Percentiles rank a stretch among this genome's conserved stretches.
phyloP scores from a whole-genome alignment of 768 basidiomycete genomes.

The Tephrocybe sp. region DNA sequence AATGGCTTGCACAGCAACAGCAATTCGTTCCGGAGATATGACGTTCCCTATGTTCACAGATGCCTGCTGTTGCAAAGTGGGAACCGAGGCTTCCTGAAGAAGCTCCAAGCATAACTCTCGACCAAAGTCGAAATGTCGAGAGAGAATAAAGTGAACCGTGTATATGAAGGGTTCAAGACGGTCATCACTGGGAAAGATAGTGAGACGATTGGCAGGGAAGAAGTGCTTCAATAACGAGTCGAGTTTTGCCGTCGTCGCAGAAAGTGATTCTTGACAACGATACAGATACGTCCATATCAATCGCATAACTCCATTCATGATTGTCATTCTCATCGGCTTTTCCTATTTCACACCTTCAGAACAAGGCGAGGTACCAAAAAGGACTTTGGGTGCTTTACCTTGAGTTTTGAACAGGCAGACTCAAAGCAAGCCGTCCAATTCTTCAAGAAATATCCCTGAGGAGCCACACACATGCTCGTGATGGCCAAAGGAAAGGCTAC shows the following conservation, averaged over 20 bases:
- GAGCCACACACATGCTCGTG: constrained; percentile 83
- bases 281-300: constrained; percentile 95
- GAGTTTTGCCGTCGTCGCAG: constrained; percentile 77
- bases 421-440: constrained; percentile 81
- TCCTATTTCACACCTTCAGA: constrained; percentile 52
- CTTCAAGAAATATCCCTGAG: constrained; percentile 79
- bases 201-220: constrained; percentile 68
- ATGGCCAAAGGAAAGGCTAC: constrained; percentile 83
- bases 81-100: constrained; percentile 64
- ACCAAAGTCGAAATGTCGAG: constrained; percentile 83
- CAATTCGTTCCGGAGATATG: constrained; percentile 68
- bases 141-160: constrained; percentile 79
- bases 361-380: neutral
- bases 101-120: constrained; percentile 78
- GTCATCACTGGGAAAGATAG: constrained; percentile 67
- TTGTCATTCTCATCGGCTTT: constrained; percentile 61
- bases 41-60: constrained; percentile 36
- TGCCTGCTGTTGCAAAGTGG: constrained; percentile 35
- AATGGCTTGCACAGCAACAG: constrained; percentile 74
- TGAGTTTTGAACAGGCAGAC: constrained; percentile 68
- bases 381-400: constrained; percentile 43
- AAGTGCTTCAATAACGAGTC: constrained; percentile 74
- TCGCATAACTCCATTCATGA: constrained; percentile 81
- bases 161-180: constrained; percentile 74
- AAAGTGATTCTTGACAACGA: constrained; percentile 81